Conservation (phyloP, 2,329 filamentous ascomycete species). For the Alternaria brassicicola region DNA sequence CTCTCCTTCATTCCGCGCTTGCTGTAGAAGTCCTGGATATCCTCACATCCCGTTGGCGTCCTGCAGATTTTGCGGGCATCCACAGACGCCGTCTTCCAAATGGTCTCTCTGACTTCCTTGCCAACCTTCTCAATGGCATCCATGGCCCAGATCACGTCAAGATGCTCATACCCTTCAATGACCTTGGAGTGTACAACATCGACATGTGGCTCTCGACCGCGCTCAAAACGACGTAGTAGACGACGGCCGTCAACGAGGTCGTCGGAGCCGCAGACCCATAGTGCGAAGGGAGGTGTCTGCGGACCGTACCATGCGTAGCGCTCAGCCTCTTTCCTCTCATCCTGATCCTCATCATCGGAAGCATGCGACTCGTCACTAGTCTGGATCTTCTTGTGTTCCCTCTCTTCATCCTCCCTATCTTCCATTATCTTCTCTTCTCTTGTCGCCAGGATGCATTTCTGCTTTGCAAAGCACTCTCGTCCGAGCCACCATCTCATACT, state of each 20-base stretch:
- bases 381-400: constrained; percentile 28
- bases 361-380: constrained; percentile 14
- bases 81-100: constrained; percentile 75
- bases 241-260: constrained; percentile 81
- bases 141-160: constrained; percentile 95
- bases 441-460: constrained; percentile 86
- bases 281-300: constrained; percentile 78
- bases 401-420: constrained; percentile 55
- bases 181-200: constrained; percentile 80
- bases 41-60: constrained; percentile 68
- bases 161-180: constrained; percentile 83
- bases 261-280: constrained; percentile 87
- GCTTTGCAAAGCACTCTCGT: constrained; percentile 79
- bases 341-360: constrained; percentile 18
- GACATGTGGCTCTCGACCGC: constrained; percentile 80
- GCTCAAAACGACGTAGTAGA: constrained; percentile 74
- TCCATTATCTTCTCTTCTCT: constrained; percentile 71
- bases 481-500: constrained; percentile 97
- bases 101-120: constrained; percentile 75
- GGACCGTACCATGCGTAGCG: constrained; percentile 79
- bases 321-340: constrained; percentile 51
- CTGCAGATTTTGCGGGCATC: constrained; percentile 65
- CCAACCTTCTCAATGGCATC: constrained; percentile 85
- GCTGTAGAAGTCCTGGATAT: constrained; percentile 40
- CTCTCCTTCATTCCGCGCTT: constrained; percentile 21